These are phyloP conservation scores for Gloeostereum incarnatum DNA, from an alignment of 768 basidiomycete genomes.

Conservation along the genomic window DNA sequence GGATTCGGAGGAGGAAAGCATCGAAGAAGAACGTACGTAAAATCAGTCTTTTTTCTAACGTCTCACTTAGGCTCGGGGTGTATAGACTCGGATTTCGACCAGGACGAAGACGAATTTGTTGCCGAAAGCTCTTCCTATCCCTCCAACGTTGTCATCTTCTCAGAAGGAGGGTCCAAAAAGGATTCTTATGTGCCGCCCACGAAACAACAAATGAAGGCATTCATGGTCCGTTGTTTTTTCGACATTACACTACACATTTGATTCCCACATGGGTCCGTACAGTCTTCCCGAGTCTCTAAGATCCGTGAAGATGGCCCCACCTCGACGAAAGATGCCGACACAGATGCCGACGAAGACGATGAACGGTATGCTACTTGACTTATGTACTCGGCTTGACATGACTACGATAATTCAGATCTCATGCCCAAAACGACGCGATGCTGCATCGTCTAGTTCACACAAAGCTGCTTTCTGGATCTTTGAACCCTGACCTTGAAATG, in stretches of 20 bases:
- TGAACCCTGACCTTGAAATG: conserved; percentile 50
- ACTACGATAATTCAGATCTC: conserved; percentile 37
- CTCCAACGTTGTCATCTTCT: conserved; percentile 52
- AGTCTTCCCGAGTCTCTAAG: conserved; percentile 77
- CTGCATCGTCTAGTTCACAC: conserved; percentile 79
- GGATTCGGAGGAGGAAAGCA: too few relatives aligned
- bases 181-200: conserved; percentile 10
- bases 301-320: conserved; percentile 28
- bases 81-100: conserved; percentile 26
- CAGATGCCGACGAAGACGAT: conserved; percentile 37
- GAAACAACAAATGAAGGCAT: conserved; percentile 49
- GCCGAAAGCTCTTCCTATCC: conserved; percentile 18
- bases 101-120: conserved; percentile 36
- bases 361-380: conserved; percentile 32
- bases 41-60: too few relatives aligned
- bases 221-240: conserved; percentile 52
- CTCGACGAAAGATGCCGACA: conserved; percentile 13
- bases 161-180: conserved; percentile 22
- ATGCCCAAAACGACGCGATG: conserved; percentile 67
- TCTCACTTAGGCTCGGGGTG: conserved; percentile 34
- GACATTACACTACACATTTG: background rate
- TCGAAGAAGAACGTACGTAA: too few relatives aligned
- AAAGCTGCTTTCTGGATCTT: conserved; percentile 64
- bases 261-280: conserved; percentile 7
- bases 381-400: background rate